Conservation (phyloP, 371 early-diverging fungal genomes). For the Apophysomyces elegans region DNA sequence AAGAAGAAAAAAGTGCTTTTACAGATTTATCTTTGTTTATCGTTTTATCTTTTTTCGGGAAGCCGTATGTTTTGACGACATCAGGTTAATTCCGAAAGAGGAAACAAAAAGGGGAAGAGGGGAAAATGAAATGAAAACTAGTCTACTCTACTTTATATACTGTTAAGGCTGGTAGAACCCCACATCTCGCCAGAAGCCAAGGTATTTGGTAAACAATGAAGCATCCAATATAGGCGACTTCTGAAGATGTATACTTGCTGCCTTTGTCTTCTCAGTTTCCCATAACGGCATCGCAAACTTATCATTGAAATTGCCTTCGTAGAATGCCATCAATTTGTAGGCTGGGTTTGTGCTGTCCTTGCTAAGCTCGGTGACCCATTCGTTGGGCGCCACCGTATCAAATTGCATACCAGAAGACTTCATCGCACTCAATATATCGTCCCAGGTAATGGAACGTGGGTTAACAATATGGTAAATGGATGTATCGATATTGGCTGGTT, state of each 20-base stretch:
- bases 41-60: slow-evolving; percentile 5
- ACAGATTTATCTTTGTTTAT: too few relatives aligned
- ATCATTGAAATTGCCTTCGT: slow-evolving; percentile 22
- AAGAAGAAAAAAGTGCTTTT: not conserved
- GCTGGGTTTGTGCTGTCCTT: slow-evolving; percentile 41
- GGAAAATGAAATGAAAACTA: too few relatives aligned
- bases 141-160: not conserved
- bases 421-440: slow-evolving; percentile 26
- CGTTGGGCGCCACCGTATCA: slow-evolving; percentile 24
- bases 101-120: not conserved
- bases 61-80: slow-evolving; percentile 4
- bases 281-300: slow-evolving; percentile 31
- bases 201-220: slow-evolving; percentile 15
- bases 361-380: slow-evolving; percentile 36
- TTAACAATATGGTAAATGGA: slow-evolving; percentile 44
- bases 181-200: slow-evolving; percentile 13
- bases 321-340: slow-evolving; percentile 35
- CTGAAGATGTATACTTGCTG: not conserved
- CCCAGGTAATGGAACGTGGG: slow-evolving; percentile 30
- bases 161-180: slow-evolving; percentile 14
- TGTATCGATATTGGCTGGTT: slow-evolving; percentile 8
- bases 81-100: not conserved
- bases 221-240: slow-evolving; percentile 16
- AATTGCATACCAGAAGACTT: slow-evolving; percentile 31
- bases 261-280: slow-evolving; percentile 24